A percentile compares a stretch with the other conserved stretches of the same genome.
Conservation (phyloP, 495 filamentous ascomycete genomes). For the Aeminium ludgeri region DNA sequence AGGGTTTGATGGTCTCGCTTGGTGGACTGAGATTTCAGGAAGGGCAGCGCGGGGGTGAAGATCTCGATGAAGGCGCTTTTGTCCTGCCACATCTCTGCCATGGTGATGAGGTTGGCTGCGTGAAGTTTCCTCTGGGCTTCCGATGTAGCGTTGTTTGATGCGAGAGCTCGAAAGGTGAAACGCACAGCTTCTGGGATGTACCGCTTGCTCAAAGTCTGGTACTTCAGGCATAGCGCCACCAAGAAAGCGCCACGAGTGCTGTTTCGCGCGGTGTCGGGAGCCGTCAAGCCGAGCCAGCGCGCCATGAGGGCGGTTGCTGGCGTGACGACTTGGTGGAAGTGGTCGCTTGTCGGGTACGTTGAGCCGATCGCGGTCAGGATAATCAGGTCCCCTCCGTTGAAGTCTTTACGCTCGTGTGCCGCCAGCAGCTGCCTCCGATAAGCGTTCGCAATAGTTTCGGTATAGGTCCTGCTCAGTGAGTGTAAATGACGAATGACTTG, state of each 20-base stretch:
- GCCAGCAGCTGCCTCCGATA: conserved; percentile 57
- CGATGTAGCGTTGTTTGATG: neutral
- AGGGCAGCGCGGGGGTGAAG: conserved; percentile 20
- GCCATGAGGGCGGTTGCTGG: conserved; percentile 69
- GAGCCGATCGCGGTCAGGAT: conserved; percentile 65
- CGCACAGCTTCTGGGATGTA: conserved; percentile 78
- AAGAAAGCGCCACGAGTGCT: conserved; percentile 63
- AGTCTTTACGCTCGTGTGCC: conserved; percentile 44
- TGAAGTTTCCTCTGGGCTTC: conserved; percentile 6
- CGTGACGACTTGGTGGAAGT: conserved; percentile 86
- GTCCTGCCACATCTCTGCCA: conserved; percentile 19
- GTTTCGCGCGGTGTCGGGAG: conserved; percentile 44
- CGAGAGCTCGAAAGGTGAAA: conserved; percentile 57
- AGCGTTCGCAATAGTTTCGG: conserved; percentile 54
- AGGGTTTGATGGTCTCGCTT: conserved; percentile 22
- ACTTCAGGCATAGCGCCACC: conserved; percentile 57
- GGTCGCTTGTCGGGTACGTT: conserved; percentile 88
- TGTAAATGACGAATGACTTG: conserved; percentile 63
- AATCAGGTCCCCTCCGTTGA: conserved; percentile 57
- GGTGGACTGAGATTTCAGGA: conserved; percentile 5
- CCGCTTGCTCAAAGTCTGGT: conserved; percentile 63
- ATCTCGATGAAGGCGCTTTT: conserved; percentile 14
- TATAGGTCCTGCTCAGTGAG: conserved; percentile 69
- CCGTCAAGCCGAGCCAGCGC: conserved; percentile 64
- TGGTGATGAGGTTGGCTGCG: conserved; percentile 14